Base-by-base conservation (phyloP, 768 basidiomycete genomes). In the Rhodosporidiobolus odoratus region DNA sequence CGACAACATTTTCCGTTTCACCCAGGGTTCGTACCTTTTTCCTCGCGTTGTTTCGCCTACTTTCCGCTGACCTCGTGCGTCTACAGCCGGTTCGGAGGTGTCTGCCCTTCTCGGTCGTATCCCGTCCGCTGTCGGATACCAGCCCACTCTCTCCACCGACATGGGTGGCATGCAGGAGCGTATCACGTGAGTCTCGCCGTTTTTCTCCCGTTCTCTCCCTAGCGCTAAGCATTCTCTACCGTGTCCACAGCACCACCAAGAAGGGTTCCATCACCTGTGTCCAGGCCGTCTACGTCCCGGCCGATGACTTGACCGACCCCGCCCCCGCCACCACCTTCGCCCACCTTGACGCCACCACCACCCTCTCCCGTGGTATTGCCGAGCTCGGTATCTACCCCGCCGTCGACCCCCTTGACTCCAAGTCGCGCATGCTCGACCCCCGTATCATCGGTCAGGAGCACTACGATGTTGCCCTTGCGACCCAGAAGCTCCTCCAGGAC, bases 1-100 rank as follows among this genome's bases (percentile, higher is more conserved):
- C 81, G 96, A 99, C 90, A 99, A 99, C 88, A 99, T 99, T 83
- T 99, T 99, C 96, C 94, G 96, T 80, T 99, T 99, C 91, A 99
- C 96, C 77, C 96, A 98, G 82, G 72, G 72, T 69, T 19, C 40
- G 72, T 56, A 32, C 4, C 41, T 19, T 16, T 41, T n/a, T n/a
- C n/a, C n/a, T n/a, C 25, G 8, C 23, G 4, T 48, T 21, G 37
- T 4, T 15, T 45, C 12, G n/a, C 10, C 9, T 5, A 8, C 32
- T 13, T 12, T 23, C 6, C 9, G 6, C 38, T 34, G 58, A 38
- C 21, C 48, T 4, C 9, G 4, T 30, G 7, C 37, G 10, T 27
- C 19, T 25, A n/a, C 53, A 65, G 96, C 96, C 79, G 96, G 96
- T 88, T 99, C 96, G 75, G 96, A 98, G 81, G 96, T 98, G 85